Evolutionary conservation across 257 asterid genomes (phyloP), one percentile per base, ranked within the genome.

Genomic region (Anisodus acutangulus): DNA sequence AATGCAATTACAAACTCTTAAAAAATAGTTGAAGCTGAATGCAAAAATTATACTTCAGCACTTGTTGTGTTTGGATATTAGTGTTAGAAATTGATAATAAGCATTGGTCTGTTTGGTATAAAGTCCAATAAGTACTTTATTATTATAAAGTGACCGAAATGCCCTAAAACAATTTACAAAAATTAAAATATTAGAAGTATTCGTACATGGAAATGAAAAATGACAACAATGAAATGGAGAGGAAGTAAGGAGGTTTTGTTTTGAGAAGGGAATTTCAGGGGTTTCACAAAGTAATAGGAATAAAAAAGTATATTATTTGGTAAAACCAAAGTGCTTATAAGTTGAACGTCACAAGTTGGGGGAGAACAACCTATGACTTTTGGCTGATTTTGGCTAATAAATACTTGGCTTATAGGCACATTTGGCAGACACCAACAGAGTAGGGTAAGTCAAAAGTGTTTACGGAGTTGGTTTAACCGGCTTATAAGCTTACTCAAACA

Each of bases 401-500:
- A 35, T 41, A 71, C 43, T 74, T 22, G 10, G 58, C 58, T 43
- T 45, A 71, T 71, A 71, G 39, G 80, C 80, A 45, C 80, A 10
- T 72, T 45, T 9, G 59, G 41, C 2, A 11, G 37, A 47, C 9
- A 74, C 43, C 80, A 74, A 49, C 35, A 13, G 6, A 49, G 80
- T 74, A 74, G 43, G 55, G 3, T 4, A 51, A 51, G 81, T 22
- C 81, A 51, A 51, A 51, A 8, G 63, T 51, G 81, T 53, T 13
- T 26, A 49, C 15, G 39, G 35, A 6, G 47, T 53, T 51, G 22
- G 63, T 51, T 76, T 26, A 26, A 76, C 26, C 41, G 5, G 11
- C 43, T 51, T 51, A 49, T 22, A 76, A 22, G 81, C 81, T 76
- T 49, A 51, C 26, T 43, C 81, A 76, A 22, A 51, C 81, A 51